A percentile compares a stretch with the other conserved stretches of the same genome.
Evolutionary conservation across 495 filamentous ascomycete species (phyloP).

Genomic region (Hypomontagnella submonticulosa): DNA sequence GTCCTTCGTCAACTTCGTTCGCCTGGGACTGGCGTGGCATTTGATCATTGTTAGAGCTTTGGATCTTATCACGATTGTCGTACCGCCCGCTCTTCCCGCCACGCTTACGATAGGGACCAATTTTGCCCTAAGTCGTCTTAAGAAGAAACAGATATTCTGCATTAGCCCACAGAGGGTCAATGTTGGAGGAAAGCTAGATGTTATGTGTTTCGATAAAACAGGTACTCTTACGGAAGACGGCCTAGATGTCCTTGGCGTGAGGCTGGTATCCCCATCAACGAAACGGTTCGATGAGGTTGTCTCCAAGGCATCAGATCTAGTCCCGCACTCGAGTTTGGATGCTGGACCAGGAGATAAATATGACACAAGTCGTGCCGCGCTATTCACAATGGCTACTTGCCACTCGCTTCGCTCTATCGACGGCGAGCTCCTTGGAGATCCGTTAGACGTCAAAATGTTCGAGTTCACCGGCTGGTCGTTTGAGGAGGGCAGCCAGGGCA

Average conservation of each 20-base stretch:
- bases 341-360: slow-evolving; percentile 67
- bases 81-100: slow-evolving; percentile 95
- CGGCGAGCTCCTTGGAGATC: slow-evolving; percentile 89
- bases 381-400: slow-evolving; percentile 97
- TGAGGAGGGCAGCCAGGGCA: slow-evolving; percentile 79
- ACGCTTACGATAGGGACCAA: slow-evolving; percentile 96
- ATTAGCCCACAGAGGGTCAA: slow-evolving; percentile 97
- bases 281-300: slow-evolving; percentile 64
- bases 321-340: slow-evolving; percentile 65
- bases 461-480: slow-evolving; percentile 95
- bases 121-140: slow-evolving; percentile 89
- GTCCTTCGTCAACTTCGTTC: slow-evolving; percentile 92
- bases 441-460: slow-evolving; percentile 98
- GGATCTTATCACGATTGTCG: slow-evolving; percentile 97
- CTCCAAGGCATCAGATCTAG: slow-evolving; percentile 60
- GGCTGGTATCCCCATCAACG: slow-evolving; percentile 72
- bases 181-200: slow-evolving; percentile 93
- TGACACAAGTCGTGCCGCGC: slow-evolving; percentile 72
- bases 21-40: slow-evolving; percentile 83
- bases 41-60: slow-evolving; percentile 90
- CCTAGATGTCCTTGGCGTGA: slow-evolving; percentile 90
- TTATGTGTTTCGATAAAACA: slow-evolving; percentile 99
- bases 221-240: slow-evolving; percentile 98
- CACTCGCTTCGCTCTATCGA: slow-evolving; percentile 91
- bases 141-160: slow-evolving; percentile 90